phyloP scores from a whole-genome alignment of 1,284 basidiomycete genomes.

The Mycena sp. region DNA sequence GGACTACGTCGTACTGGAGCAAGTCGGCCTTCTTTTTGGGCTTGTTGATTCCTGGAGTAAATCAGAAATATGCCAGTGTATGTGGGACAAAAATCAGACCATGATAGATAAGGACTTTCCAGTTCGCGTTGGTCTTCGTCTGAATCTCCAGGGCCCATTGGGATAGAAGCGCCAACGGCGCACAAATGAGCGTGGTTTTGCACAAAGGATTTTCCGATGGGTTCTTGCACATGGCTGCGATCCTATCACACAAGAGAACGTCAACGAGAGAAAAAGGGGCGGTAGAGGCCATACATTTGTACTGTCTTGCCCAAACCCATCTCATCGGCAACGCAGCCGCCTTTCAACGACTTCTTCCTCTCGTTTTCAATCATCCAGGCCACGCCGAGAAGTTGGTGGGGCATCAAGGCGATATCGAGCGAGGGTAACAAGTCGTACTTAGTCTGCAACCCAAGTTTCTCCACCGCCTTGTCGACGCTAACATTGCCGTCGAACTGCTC shows the following conservation, averaged over 20 bases:
- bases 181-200: conserved; percentile 65
- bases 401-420: conserved; percentile 66
- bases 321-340: conserved; percentile 83
- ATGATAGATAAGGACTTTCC: conserved; percentile 65
- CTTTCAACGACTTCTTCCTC: conserved; percentile 47
- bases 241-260: conserved; percentile 44
- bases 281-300: conserved; percentile 49
- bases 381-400: conserved; percentile 73
- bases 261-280: background rate
- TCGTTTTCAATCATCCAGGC: conserved; percentile 75
- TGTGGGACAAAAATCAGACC: conserved; percentile 42
- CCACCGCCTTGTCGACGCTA: conserved; percentile 59
- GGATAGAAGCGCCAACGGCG: conserved; percentile 62
- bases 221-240: conserved; percentile 58
- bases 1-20: conserved; percentile 60
- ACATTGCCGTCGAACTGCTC: conserved; percentile 65
- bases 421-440: conserved; percentile 55
- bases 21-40: conserved; percentile 54
- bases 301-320: conserved; percentile 66
- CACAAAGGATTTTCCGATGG: conserved; percentile 49
- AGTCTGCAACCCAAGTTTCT: conserved; percentile 52
- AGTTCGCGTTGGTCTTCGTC: conserved; percentile 56
- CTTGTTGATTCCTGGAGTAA: conserved; percentile 49
- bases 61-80: background rate
- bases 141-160: conserved; percentile 68